Evolutionary conservation across 108 stramenopile species (phyloP), one percentile per base, ranked within the genome.

Genomic region (Halocafeteria seosinensis): DNA sequence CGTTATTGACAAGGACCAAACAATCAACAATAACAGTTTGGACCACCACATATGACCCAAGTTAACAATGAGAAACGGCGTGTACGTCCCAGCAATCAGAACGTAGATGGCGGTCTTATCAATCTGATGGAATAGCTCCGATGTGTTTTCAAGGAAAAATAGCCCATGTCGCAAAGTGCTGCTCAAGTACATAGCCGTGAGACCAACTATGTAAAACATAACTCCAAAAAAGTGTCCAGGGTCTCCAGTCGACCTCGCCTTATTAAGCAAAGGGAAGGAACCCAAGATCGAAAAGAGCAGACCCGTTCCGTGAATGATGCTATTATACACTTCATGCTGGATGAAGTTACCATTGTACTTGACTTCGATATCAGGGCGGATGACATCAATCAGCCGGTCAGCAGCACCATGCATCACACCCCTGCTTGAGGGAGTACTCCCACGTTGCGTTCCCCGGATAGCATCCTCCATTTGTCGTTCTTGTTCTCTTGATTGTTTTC

Each of bases 51-150:
- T 70, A 70, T 93, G 80, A 28, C 72, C 78, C 50, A 88, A 68
- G 31, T 81, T 69, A 47, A 93, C 83, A 58, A 71, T 72, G 24
- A 91, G 50, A 68, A 94, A 90, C 8, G 95, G 95, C 21, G 90
- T 89, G 75, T 97, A 97, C 29, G 78, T 83, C 6, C 95, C 92
- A 11, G 92, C 90, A 69, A 97, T 94, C 24, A 97, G 78, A 35
- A 93, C 67, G 75, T 92, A 97, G 65, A 97, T 97, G 31, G 89
- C 90, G 37, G 85, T 80, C 66, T 89, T 86, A 74, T 97, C 95
- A 63, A 94, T 62, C 33, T 84, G 76, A 55, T 68, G 55, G 52
- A 91, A 84, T 38, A 87, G 76, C 57, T 70, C 78, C 38, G 71
- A 67, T 25, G 79, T 79, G 65, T 63, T 28, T 23, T 67, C 67